Evolutionary conservation across 1,139 yeast genomes (phyloP).

Genomic region (Yamadazyma diospyri): DNA sequence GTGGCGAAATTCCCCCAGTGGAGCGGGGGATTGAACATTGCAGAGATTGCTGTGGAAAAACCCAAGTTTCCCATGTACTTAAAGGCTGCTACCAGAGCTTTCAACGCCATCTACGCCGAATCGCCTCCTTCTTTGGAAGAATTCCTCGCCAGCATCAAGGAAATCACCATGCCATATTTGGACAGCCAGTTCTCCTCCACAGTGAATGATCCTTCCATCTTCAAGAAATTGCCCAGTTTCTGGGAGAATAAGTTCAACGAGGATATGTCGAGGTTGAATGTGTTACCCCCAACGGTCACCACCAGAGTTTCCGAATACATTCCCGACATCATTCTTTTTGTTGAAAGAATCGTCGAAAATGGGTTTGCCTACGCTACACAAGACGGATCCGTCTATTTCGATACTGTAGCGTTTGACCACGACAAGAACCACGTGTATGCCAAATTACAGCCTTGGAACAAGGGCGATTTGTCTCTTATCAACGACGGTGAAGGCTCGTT

Average conservation of each 20-base stretch:
- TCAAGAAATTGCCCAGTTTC: slow-evolving; percentile 75
- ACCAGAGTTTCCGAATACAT: slow-evolving; percentile 97
- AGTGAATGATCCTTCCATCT: slow-evolving; percentile 81
- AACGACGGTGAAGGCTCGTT: slow-evolving; percentile 96
- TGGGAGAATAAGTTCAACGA: slow-evolving; percentile 86
- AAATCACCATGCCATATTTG: slow-evolving; percentile 68
- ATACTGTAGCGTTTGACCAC: slow-evolving; percentile 76
- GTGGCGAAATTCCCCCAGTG: slow-evolving; percentile 48
- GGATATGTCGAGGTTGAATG: slow-evolving; percentile 85
- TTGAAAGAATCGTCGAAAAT: slow-evolving; percentile 65
- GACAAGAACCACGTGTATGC: slow-evolving; percentile 79
- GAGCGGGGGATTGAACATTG: slow-evolving; percentile 44
- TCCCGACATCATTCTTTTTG: slow-evolving; percentile 84
- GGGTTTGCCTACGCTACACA: slow-evolving; percentile 81
- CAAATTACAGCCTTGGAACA: slow-evolving; percentile 97
- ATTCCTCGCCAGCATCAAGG: slow-evolving; percentile 56
- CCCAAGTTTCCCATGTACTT: slow-evolving; percentile 88
- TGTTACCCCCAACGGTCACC: slow-evolving; percentile 76
- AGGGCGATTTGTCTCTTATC: slow-evolving; percentile 79
- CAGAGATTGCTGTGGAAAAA: slow-evolving; percentile 47
- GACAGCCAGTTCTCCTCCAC: slow-evolving; percentile 71
- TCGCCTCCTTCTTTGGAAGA: slow-evolving; percentile 21
- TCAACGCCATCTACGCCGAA: slow-evolving; percentile 31
- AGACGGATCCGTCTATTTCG: slow-evolving; percentile 95
- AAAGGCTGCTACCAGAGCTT: slow-evolving; percentile 60